Conservation (phyloP, 495 filamentous ascomycete genomes). For the Podospora pseudoanserina region DNA sequence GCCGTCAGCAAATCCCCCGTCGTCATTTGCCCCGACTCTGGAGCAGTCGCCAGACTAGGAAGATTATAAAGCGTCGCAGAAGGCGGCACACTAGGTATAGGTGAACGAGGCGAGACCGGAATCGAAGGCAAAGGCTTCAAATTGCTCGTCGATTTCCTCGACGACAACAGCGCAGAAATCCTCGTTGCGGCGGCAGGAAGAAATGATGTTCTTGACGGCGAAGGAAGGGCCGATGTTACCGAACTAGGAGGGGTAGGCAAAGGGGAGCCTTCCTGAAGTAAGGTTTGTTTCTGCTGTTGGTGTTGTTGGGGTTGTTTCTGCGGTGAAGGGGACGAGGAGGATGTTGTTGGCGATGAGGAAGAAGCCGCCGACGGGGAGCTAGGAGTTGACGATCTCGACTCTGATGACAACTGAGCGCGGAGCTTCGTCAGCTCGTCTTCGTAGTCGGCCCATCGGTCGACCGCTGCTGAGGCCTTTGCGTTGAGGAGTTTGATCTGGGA, state of each 20-base stretch:
- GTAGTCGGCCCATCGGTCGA: conserved; percentile 86
- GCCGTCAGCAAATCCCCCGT: conserved; percentile 64
- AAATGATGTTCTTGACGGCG: conserved; percentile 39
- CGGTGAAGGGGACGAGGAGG: not conserved
- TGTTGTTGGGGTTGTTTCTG: conserved; percentile 10
- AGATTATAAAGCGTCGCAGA: conserved; percentile 11
- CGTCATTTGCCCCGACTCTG: conserved; percentile 18
- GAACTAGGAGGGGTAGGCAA: conserved; percentile 18
- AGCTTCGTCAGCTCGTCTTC: conserved; percentile 80
- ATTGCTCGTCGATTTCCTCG: conserved; percentile 49
- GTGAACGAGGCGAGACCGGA: conserved; percentile 8
- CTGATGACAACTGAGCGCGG: conserved; percentile 42
- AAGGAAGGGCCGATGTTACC: conserved; percentile 20
- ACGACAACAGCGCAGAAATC: conserved; percentile 61
- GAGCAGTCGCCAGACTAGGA: conserved; percentile 13
- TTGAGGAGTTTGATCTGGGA: conserved; percentile 71
- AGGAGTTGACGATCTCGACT: not conserved
- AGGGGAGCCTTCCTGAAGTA: not conserved
- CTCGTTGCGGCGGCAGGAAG: conserved; percentile 42
- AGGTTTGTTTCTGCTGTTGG: conserved; percentile 15
- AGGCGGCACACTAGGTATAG: conserved; percentile 8
- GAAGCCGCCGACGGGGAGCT: not conserved
- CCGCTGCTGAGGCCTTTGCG: conserved; percentile 70
- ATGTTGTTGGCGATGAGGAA: not conserved
- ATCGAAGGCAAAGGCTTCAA: conserved; percentile 25